Evolutionary conservation across 1,284 basidiomycete species (phyloP), one percentile per base, ranked within the genome.

Genomic region (Inonotus hispidus): DNA sequence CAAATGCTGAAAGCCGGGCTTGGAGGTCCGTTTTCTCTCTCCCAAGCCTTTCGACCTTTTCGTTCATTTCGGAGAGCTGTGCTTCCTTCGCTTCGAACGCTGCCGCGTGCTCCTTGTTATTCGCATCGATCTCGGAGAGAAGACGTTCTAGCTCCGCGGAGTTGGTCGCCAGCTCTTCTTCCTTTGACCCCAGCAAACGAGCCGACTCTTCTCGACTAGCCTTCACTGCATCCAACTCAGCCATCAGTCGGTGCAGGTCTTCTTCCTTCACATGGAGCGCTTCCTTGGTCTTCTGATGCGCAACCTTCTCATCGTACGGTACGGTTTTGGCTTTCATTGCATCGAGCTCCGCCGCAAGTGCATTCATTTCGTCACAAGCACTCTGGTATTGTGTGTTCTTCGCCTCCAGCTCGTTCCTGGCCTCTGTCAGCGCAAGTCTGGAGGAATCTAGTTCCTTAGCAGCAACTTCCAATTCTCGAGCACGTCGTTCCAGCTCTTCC

Each of bases 1-100:
- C 56, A 35, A 62, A 62, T 13, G 35, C 52, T 5, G 56, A 47
- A 32, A 62, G 56, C 19, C 57, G 25, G n/a, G 32, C 21, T 14
- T 55, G 19, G 16, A 62, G 49, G n/a, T 59, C 61, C 6, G 14
- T 27, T 23, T 52, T 58, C 35, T 59, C 61, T 38, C 38, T 53
- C 47, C 59, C 61, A 21, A 62, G 43, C 21, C 19, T 35, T 16
- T 11, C 21, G 19, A 57, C 38, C 13, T 16, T 53, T n/a, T 63
- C 58, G 13, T 29, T 10, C 19, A 38, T 35, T 29, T 58, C 27
- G n/a, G 10, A 11, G 21, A 53, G 32, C 23, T 32, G 45, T 19
- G n/a, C 49, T 21, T 35, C 46, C 45, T 38, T 57, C 25, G 41
- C 23, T 23, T 23, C 37, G 23, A 56, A 27, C 3, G 3, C 25